Base-by-base conservation (phyloP, 2,329 filamentous ascomycete species). In the Alternaria viburni region DNA sequence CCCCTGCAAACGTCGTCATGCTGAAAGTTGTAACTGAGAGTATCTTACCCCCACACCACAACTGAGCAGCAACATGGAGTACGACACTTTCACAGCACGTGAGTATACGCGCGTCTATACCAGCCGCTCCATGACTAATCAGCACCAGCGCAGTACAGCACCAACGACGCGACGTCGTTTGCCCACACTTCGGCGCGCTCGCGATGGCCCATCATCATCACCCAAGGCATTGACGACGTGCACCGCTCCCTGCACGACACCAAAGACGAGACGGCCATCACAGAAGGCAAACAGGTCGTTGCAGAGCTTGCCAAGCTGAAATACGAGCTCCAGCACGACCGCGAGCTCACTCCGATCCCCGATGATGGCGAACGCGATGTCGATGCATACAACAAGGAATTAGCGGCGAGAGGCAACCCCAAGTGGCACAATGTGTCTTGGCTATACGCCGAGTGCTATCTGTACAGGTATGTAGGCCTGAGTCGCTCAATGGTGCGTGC, bases 151-250 rank as follows among this genome's bases (percentile, higher is more conserved):
- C 89, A 88, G 65, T 96, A 91, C 79, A 86, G 85, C 71, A 98
- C 93, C 41, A 89, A 87, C 73, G 94, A 98, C 83, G 88, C 88
- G 74, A 91, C 86, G 45, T 97, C 93, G 51, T 98, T 98, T 78
- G 96, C 92, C 56, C 93, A 90, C 80, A 85, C 90, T 64, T 97
- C 96, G 9, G 95, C 93, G 32, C 87, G 91, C 74, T 90, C 93
- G 70, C 87, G 96, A 79, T 99, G 95, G 96, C 96, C 96, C 15
- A 86, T 97, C 60, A 99, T 99, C 77, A 83, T 99, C 72, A 98
- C 96, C 15, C 89, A 93, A 77, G 92, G 91, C 59, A 96, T 99
- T 74, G 95, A 99, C 78, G 95, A 98, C 79, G 86, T 97, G n/a
- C 93, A 97, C 82, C 91, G 92, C 56, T 86, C 91, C 8, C 86